A percentile compares a stretch with the other conserved stretches of the same genome.
phyloP scores from a whole-genome alignment of 2,329 filamentous ascomycete genomes.

The Pestalotiopsis fici region DNA sequence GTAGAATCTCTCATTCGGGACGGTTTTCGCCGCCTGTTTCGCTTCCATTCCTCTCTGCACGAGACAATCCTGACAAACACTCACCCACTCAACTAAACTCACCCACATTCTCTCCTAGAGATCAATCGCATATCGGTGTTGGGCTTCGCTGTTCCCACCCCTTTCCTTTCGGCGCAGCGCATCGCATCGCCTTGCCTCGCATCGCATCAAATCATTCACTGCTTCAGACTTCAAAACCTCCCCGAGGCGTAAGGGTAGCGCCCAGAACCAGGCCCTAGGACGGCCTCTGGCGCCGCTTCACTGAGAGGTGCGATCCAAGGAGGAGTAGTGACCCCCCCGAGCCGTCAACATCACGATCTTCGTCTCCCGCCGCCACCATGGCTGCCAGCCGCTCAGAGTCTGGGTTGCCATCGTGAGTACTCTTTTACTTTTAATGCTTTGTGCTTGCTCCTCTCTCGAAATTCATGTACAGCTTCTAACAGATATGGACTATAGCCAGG shows the following conservation, averaged over 20 bases:
- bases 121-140: neutral
- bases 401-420: constrained; percentile 63
- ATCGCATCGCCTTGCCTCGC: neutral
- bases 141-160: neutral
- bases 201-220: neutral
- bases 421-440: constrained; percentile 1
- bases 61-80: neutral
- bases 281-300: constrained; percentile 8
- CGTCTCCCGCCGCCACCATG: constrained; percentile 36
- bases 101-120: neutral
- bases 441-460: neutral
- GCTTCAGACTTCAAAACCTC: neutral
- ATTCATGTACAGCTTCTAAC: constrained; percentile 28
- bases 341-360: neutral
- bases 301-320: neutral
- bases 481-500: constrained; percentile 53
- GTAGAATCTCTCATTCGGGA: neutral
- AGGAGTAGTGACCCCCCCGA: constrained; percentile 1
- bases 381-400: constrained; percentile 55
- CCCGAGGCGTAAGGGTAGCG: constrained; percentile 5
- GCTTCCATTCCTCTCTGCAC: neutral
- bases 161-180: neutral
- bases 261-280: constrained; percentile 4
- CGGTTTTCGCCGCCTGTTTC: neutral
- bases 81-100: neutral